phyloP scores from a whole-genome alignment of 345 rosid species.

The Arabidopsis arenosa region DNA sequence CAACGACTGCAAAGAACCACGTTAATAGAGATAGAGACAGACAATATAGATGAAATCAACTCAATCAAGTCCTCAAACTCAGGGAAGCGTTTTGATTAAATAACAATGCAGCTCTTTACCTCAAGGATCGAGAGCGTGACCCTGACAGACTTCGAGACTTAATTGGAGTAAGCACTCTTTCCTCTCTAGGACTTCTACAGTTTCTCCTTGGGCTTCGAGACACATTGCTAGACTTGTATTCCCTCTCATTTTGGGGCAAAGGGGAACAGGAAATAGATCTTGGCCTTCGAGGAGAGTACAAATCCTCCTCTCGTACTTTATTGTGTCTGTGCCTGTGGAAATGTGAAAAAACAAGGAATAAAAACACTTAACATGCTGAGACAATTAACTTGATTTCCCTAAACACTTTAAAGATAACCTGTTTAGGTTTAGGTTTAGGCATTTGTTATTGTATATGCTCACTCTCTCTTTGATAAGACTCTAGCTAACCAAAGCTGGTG shows the following conservation, averaged over 20 bases:
- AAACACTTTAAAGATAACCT: too few relatives aligned
- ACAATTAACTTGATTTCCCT: not conserved
- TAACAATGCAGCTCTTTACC: conserved; percentile 48
- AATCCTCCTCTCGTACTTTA: conserved; percentile 50
- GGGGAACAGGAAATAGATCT: conserved; percentile 64
- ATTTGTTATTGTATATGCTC: too few relatives aligned
- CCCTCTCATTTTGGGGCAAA: conserved; percentile 58
- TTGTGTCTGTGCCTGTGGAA: conserved; percentile 32
- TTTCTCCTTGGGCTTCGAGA: conserved; percentile 61
- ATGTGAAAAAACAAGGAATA: not conserved
- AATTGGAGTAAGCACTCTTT: conserved; percentile 49
- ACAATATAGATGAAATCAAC: not conserved
- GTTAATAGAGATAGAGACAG: not conserved
- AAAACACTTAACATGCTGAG: conserved; percentile 12
- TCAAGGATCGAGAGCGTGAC: conserved; percentile 58
- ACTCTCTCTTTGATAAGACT: too few relatives aligned
- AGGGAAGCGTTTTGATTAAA: not conserved
- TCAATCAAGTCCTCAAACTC: not conserved
- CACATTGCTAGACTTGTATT: conserved; percentile 47
- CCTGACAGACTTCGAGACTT: conserved; percentile 55
- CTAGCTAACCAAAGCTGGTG: conserved; percentile 42
- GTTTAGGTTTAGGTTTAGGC: too few relatives aligned
- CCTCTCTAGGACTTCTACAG: conserved; percentile 49
- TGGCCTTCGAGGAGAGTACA: conserved; percentile 54
- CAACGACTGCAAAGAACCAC: conserved; percentile 36